Evolutionary conservation across 495 filamentous ascomycete genomes (phyloP).

Genomic region (Xeromyces bisporus): DNA sequence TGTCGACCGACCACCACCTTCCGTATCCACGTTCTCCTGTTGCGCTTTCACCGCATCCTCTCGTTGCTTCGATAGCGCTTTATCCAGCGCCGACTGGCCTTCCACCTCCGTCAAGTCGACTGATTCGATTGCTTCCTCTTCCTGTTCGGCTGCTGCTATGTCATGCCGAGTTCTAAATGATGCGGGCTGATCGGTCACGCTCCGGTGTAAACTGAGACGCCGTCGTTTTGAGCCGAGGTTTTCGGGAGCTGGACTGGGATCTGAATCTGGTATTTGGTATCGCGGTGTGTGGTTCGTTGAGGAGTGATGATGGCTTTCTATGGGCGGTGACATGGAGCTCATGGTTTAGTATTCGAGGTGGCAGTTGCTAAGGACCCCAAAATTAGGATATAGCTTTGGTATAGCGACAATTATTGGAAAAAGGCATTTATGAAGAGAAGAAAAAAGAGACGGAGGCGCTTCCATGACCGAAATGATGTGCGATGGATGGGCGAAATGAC

Average conservation of each 20-base stretch:
- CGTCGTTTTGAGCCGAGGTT: conserved; percentile 15
- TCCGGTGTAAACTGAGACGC: conserved; percentile 11
- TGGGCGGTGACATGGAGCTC: too few species aligned
- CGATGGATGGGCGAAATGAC: neutral
- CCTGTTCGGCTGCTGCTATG: conserved; percentile 2
- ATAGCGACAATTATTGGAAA: too few species aligned
- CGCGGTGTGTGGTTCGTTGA: too few species aligned
- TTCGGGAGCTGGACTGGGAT: conserved; percentile 3
- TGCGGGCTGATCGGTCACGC: conserved; percentile 1
- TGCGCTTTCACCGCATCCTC: conserved; percentile 34
- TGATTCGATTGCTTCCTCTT: conserved; percentile 26
- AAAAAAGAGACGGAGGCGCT: neutral
- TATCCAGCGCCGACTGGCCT: conserved; percentile 25
- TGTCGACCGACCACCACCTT: conserved; percentile 23
- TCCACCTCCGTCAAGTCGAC: conserved; percentile 48
- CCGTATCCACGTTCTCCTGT: conserved; percentile 30
- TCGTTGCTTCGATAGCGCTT: conserved; percentile 32
- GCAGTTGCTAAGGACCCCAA: too few species aligned
- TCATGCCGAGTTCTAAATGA: conserved; percentile 6
- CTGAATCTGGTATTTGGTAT: too few species aligned
- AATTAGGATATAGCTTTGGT: too few species aligned
- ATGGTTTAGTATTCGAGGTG: too few species aligned
- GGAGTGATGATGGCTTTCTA: too few species aligned
- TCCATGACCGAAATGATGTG: neutral
- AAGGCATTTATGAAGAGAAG: too few species aligned